A percentile compares a stretch with the other conserved stretches of the same genome.
Evolutionary conservation across 768 basidiomycete genomes (phyloP).

Genomic region (Suillus discolor): DNA sequence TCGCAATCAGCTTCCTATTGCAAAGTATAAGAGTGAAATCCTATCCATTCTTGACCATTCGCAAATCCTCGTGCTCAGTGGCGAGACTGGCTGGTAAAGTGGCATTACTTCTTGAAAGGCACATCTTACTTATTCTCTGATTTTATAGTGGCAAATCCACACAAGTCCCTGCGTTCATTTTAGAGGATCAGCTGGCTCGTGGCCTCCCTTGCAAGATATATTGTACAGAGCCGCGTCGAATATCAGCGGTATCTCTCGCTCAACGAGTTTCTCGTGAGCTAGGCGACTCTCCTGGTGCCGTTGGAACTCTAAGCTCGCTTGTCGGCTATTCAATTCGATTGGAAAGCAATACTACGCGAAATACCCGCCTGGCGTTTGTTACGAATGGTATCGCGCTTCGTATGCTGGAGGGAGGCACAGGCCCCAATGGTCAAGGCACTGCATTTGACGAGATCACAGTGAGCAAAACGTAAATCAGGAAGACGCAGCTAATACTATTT

Average conservation of each 20-base stretch:
- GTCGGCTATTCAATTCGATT: constrained; percentile 95
- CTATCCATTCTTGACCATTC: constrained; percentile 66
- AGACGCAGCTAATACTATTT: constrained; percentile 6
- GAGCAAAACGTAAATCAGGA: constrained; percentile 22
- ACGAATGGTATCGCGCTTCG: constrained; percentile 95
- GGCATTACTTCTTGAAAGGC: constrained; percentile 41
- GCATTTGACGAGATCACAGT: constrained; percentile 97
- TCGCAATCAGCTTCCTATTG: constrained; percentile 84
- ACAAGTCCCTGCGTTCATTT: constrained; percentile 90
- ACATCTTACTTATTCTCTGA: constrained; percentile 7
- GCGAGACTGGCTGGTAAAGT: constrained; percentile 73
- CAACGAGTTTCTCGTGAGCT: constrained; percentile 92
- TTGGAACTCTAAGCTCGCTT: constrained; percentile 76
- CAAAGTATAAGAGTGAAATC: constrained; percentile 76
- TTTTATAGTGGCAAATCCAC: constrained; percentile 90
- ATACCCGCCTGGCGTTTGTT: constrained; percentile 81
- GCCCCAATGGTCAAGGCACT: constrained; percentile 67
- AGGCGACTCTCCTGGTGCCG: constrained; percentile 77
- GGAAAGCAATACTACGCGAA: constrained; percentile 81
- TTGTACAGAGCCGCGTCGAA: constrained; percentile 94
- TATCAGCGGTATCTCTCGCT: constrained; percentile 94
- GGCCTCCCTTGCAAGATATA: constrained; percentile 89
- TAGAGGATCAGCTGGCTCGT: constrained; percentile 83
- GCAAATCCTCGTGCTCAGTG: constrained; percentile 87
- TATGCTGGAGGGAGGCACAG: constrained; percentile 90